Conservation (phyloP, 352 stramenopile genomes). For the Phytophthora aleatoria region DNA sequence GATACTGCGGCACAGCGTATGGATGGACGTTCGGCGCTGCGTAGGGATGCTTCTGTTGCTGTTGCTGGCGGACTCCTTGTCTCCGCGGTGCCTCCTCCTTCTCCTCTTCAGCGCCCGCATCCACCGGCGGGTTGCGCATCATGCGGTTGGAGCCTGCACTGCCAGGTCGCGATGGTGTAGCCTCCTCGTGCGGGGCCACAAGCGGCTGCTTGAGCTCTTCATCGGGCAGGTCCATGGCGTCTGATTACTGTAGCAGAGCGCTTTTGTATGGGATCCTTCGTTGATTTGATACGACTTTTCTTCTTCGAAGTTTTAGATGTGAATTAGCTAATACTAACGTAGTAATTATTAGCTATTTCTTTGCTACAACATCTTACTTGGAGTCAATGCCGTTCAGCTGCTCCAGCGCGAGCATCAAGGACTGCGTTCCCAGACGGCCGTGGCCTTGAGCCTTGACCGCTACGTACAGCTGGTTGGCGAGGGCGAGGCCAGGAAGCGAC, state of each 20-base stretch:
- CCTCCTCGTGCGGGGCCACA: conserved; percentile 34
- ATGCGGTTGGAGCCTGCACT: conserved; percentile 19
- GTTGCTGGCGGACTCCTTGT: conserved; percentile 16
- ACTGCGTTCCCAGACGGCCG: conserved; percentile 83
- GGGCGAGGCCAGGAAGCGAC: conserved; percentile 79
- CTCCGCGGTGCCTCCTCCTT: conserved; percentile 45
- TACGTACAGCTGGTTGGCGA: conserved; percentile 90
- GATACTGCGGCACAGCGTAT: conserved; percentile 82
- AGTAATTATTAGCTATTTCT: conserved; percentile 18
- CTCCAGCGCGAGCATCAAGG: conserved; percentile 88
- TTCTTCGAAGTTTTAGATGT: conserved; percentile 29
- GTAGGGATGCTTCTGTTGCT: conserved; percentile 55
- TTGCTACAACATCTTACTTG: conserved; percentile 6
- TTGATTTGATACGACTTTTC: conserved; percentile 35
- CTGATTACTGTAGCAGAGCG: conserved; percentile 1
- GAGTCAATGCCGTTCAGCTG: conserved; percentile 70
- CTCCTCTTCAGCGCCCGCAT: conserved; percentile 57
- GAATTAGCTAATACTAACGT: conserved; percentile 28
- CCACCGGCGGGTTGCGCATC: conserved; percentile 29
- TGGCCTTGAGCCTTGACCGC: conserved; percentile 87
- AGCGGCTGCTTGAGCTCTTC: conserved; percentile 82
- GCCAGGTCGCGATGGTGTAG: conserved; percentile 8
- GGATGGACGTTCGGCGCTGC: conserved; percentile 77
- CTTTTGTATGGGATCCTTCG: conserved; percentile 19
- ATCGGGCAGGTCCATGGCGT: conserved; percentile 68